Percentiles rank a stretch among this genome's conserved stretches.
phyloP scores from a whole-genome alignment of 352 stramenopile genomes.

The Globisporangium radiosum region DNA sequence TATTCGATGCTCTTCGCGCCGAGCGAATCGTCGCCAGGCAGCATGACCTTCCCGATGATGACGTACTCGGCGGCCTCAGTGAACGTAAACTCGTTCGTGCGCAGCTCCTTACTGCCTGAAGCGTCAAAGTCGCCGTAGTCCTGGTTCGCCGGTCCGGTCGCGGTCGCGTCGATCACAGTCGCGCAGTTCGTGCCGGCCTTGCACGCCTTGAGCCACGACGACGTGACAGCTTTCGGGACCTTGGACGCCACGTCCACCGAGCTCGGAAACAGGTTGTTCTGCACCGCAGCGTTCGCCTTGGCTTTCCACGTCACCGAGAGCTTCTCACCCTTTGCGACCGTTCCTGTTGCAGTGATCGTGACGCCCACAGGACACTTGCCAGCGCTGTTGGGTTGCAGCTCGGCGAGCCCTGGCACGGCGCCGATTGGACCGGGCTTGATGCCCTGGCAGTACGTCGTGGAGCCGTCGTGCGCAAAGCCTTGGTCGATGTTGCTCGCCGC shows the following conservation, averaged over 20 bases:
- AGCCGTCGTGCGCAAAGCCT: conserved; percentile 53
- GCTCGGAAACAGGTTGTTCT: conserved; percentile 54
- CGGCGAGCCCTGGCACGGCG: conserved; percentile 35
- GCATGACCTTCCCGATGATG: conserved; percentile 48
- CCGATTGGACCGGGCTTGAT: conserved; percentile 15
- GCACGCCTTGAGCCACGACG: conserved; percentile 51
- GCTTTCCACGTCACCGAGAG: conserved; percentile 53
- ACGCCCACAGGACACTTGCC: conserved; percentile 54
- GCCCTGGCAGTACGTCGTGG: conserved; percentile 73
- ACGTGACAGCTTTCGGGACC: conserved; percentile 24
- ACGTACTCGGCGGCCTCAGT: conserved; percentile 49
- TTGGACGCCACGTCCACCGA: conserved; percentile 38
- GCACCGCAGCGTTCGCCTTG: conserved; percentile 21
- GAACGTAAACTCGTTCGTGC: conserved; percentile 43
- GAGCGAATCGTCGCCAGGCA: conserved; percentile 39
- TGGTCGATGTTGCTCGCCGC: conserved; percentile 45
- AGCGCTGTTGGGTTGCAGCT: conserved; percentile 36
- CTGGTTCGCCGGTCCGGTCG: conserved; percentile 24
- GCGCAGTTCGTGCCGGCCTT: conserved; percentile 60
- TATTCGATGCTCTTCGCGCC: conserved; percentile 52
- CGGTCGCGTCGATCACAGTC: conserved; percentile 32
- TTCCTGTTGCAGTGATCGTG: conserved; percentile 27
- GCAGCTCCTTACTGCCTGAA: conserved; percentile 38
- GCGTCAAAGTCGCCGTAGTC: conserved; percentile 33
- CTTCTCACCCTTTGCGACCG: conserved; percentile 41